These are phyloP conservation scores for Chlorella ohadii DNA, from an alignment of 139 green algal genomes.

Conservation along the genomic window DNA sequence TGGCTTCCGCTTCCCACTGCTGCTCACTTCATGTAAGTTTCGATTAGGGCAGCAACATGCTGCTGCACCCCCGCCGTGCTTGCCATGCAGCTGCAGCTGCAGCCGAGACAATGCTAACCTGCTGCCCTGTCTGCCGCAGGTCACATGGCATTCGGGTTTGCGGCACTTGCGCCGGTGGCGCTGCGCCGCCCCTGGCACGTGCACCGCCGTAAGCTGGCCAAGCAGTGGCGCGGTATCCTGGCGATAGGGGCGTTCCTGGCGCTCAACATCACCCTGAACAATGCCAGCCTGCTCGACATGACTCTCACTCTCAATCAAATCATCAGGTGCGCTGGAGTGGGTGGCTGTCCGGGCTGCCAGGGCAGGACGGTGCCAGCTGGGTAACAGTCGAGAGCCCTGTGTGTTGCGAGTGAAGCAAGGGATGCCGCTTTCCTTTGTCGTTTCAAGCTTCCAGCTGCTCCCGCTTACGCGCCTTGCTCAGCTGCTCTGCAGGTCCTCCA, in stretches of 20 bases:
- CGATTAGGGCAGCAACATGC: too few species aligned
- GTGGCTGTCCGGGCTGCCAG: background rate
- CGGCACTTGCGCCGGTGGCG: constrained; percentile 52
- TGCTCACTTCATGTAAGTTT: constrained; percentile 51
- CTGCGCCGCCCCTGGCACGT: constrained; percentile 21
- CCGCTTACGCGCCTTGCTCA: background rate
- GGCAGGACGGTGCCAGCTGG: background rate
- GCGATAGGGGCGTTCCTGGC: constrained; percentile 64
- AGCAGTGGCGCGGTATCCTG: constrained; percentile 57
- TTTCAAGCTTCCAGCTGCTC: background rate
- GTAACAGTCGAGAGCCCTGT: background rate
- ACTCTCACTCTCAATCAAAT: constrained; percentile 7
- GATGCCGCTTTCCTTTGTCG: background rate
- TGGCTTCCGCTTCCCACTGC: constrained; percentile 58
- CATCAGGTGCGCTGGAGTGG: background rate
- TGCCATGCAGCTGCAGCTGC: background rate
- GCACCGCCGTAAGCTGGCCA: constrained; percentile 48
- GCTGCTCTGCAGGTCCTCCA: background rate
- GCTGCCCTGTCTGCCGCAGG: background rate
- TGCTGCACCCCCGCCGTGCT: too few species aligned
- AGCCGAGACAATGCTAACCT: too few species aligned
- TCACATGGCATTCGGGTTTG: constrained; percentile 67
- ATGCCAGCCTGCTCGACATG: constrained; percentile 60
- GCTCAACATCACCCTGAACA: constrained; percentile 70
- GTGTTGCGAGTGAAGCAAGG: too few species aligned